These are phyloP conservation scores for Orbilia blumenaviensis DNA, from an alignment of 2,329 filamentous ascomycete genomes.

Conservation along the genomic window DNA sequence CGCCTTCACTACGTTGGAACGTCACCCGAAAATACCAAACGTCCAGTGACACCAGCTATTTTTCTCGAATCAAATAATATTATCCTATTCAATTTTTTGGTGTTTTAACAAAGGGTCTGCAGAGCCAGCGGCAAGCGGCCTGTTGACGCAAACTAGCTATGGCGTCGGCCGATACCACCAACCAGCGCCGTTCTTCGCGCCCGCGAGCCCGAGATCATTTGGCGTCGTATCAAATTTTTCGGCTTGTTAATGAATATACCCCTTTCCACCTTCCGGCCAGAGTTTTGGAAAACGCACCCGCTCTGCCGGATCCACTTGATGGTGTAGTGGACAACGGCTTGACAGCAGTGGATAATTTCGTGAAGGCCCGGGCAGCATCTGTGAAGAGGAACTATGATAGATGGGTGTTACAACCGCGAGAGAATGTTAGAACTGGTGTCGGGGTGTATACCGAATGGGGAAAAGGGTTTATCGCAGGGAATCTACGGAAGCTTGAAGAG, in stretches of 20 bases:
- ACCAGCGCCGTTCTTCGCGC: slow-evolving; percentile 24
- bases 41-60: neutral
- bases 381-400: slow-evolving; percentile 41
- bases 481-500: slow-evolving; percentile 36
- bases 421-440: slow-evolving; percentile 45
- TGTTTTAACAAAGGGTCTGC: neutral
- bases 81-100: neutral
- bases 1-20: neutral
- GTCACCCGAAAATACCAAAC: too few relatives aligned
- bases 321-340: slow-evolving; percentile 31
- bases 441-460: slow-evolving; percentile 49
- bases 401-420: slow-evolving; percentile 36
- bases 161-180: slow-evolving; percentile 31
- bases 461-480: slow-evolving; percentile 31
- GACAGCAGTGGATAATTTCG: slow-evolving; percentile 36
- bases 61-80: neutral
- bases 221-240: slow-evolving; percentile 41
- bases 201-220: slow-evolving; percentile 39
- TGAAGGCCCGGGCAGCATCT: slow-evolving; percentile 23
- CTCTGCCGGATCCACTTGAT: slow-evolving; percentile 43
- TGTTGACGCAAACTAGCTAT: slow-evolving; percentile 14
- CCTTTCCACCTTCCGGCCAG: slow-evolving; percentile 42
- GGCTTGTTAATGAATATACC: slow-evolving; percentile 34
- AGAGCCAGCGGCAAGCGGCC: slow-evolving; percentile 13
- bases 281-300: slow-evolving; percentile 27